Evolutionary conservation across 768 basidiomycete species (phyloP).

Genomic region (Hemileccinum impolitum): DNA sequence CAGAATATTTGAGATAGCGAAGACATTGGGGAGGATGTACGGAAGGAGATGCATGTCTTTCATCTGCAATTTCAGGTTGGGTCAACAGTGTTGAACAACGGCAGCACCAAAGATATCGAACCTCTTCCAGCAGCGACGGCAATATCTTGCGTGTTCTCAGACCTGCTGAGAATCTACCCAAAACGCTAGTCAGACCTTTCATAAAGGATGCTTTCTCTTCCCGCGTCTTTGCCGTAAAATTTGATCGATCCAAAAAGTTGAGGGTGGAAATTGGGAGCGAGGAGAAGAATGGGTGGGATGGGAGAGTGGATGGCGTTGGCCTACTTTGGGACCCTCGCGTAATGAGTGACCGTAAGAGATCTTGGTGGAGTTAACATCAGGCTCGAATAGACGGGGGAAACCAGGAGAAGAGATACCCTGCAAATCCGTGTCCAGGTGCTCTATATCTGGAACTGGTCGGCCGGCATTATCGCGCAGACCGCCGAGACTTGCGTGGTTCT

Average conservation of each 20-base stretch:
- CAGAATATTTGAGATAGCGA: constrained; percentile 78
- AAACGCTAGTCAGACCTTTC: constrained; percentile 79
- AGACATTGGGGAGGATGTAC: constrained; percentile 94
- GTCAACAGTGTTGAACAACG: constrained; percentile 6
- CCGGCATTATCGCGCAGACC: constrained; percentile 68
- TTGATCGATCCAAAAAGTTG: constrained; percentile 93
- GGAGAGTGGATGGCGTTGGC: constrained; percentile 75
- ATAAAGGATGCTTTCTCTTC: constrained; percentile 98
- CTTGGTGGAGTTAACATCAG: constrained; percentile 37
- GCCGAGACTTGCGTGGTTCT: constrained; percentile 73
- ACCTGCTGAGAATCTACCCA: constrained; percentile 85
- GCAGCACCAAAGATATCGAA: constrained; percentile 30
- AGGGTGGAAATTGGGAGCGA: constrained; percentile 94
- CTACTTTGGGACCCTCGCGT: constrained; percentile 72
- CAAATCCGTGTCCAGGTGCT: constrained; percentile 65
- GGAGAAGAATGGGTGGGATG: constrained; percentile 88
- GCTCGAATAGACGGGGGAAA: constrained; percentile 3
- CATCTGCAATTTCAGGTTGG: constrained; percentile 50
- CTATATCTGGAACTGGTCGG: constrained; percentile 58
- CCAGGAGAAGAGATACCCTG: constrained; percentile 47
- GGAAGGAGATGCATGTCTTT: constrained; percentile 92
- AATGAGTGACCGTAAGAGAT: constrained; percentile 74
- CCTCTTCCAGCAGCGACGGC: constrained; percentile 91
- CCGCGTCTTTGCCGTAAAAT: constrained; percentile 87
- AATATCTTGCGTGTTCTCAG: constrained; percentile 85